phyloP scores from a whole-genome alignment of 352 stramenopile species.

The Saprolegnia diclina region DNA sequence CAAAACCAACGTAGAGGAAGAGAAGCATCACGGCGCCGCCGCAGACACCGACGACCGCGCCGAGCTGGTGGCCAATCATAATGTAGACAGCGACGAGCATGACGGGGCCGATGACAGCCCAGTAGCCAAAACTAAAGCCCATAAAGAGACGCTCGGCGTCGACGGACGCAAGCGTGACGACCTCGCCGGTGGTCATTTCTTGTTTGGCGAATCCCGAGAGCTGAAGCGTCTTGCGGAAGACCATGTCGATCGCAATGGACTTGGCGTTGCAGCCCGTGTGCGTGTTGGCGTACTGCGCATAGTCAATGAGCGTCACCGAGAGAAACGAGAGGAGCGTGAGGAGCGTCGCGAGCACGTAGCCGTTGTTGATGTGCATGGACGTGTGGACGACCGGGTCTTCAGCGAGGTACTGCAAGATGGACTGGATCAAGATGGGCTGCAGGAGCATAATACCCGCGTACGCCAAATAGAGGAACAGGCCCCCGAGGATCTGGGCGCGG shows the following conservation, averaged over 20 bases:
- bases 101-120: constrained; percentile 42
- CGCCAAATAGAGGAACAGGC: constrained; percentile 33
- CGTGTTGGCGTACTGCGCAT: constrained; percentile 41
- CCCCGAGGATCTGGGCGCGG: constrained; percentile 34
- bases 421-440: constrained; percentile 45
- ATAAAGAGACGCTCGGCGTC: constrained; percentile 47
- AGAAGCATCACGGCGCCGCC: constrained; percentile 15
- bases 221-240: constrained; percentile 50
- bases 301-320: constrained; percentile 42
- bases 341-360: constrained; percentile 42
- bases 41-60: background rate
- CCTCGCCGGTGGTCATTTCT: constrained; percentile 46
- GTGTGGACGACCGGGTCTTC: constrained; percentile 29
- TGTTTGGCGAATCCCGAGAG: constrained; percentile 43
- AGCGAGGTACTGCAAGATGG: constrained; percentile 26
- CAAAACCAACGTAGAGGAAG: constrained; percentile 30
- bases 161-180: constrained; percentile 49
- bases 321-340: constrained; percentile 37
- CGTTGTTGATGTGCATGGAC: constrained; percentile 38
- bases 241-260: constrained; percentile 50
- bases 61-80: constrained; percentile 41
- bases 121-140: constrained; percentile 41
- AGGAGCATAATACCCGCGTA: constrained; percentile 38
- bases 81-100: constrained; percentile 41
- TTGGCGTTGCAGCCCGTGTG: constrained; percentile 44